Evolutionary conservation across 1,139 yeast species (phyloP).

Genomic region (Wickerhamomyces sp.): DNA sequence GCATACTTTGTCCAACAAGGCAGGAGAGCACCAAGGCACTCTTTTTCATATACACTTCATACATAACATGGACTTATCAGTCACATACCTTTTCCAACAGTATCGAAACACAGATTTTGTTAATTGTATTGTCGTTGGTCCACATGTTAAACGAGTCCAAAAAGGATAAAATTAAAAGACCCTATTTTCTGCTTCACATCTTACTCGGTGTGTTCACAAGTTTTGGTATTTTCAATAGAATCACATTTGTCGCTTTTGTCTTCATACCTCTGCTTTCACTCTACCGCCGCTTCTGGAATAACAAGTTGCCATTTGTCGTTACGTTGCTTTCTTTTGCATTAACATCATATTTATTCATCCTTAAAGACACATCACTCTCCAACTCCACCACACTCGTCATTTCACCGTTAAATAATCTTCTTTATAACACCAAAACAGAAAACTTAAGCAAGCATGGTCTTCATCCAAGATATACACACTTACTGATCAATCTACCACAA

Average conservation of each 20-base stretch:
- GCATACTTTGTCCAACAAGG: constrained; percentile 46
- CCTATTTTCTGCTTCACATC: constrained; percentile 24
- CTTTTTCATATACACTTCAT: constrained; percentile 69
- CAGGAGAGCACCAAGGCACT: constrained; percentile 61
- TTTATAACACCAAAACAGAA: constrained; percentile 54
- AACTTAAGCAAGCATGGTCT: constrained; percentile 78
- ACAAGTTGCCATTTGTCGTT: constrained; percentile 26
- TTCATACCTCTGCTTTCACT: constrained; percentile 49
- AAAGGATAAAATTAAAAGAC: constrained; percentile 10
- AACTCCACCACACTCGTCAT: constrained; percentile 35
- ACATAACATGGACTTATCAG: constrained; percentile 75
- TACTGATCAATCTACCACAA: constrained; percentile 71
- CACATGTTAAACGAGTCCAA: constrained; percentile 14
- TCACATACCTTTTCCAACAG: constrained; percentile 87
- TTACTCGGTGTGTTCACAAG: constrained; percentile 50
- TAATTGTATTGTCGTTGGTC: constrained; percentile 44
- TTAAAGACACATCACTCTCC: constrained; percentile 47
- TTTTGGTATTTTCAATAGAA: constrained; percentile 76
- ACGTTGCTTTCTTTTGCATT: constrained; percentile 28
- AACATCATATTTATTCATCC: constrained; percentile 37
- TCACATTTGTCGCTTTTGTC: constrained; percentile 77
- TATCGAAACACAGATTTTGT: constrained; percentile 66
- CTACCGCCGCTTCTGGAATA: constrained; percentile 32
- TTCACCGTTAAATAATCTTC: constrained; percentile 71
- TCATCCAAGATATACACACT: constrained; percentile 74